Conservation (phyloP, 1,139 yeast species). For the Saccharomyces hybrid region DNA sequence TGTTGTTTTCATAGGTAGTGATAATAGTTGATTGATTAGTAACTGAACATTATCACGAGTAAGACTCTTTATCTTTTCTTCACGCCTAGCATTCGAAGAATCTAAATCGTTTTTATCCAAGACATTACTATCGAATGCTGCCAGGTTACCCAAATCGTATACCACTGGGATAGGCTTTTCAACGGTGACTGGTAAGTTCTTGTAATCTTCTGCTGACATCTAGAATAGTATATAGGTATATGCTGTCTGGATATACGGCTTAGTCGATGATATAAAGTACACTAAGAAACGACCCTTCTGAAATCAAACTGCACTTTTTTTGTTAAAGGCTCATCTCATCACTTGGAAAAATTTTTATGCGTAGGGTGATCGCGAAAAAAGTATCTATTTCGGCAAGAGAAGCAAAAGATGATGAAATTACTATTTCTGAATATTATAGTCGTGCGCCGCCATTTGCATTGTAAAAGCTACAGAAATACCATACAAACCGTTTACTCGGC, state of each 20-base stretch:
- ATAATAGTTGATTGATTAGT: slow-evolving; percentile 78
- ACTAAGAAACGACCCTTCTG: neutral
- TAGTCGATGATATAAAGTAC: neutral
- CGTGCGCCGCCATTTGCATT: neutral
- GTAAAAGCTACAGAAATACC: neutral
- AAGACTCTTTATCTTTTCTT: slow-evolving; percentile 53
- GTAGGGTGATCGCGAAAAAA: neutral
- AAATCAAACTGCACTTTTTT: neutral
- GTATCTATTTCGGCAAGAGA: neutral
- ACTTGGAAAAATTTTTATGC: neutral
- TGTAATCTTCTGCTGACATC: slow-evolving; percentile 17
- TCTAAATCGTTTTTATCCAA: slow-evolving; percentile 52
- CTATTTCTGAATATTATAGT: neutral
- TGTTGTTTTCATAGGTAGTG: slow-evolving; percentile 80
- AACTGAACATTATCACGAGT: slow-evolving; percentile 92
- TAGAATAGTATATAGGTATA: neutral
- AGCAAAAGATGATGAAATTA: neutral
- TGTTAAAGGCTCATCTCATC: neutral
- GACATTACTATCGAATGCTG: slow-evolving; percentile 83
- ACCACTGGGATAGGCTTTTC: slow-evolving; percentile 81
- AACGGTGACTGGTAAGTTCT: slow-evolving; percentile 59
- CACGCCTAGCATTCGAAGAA: slow-evolving; percentile 46
- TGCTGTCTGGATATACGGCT: neutral
- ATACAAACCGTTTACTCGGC: neutral
- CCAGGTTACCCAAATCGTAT: slow-evolving; percentile 78